Evolutionary conservation across 1,139 yeast genomes (phyloP).

Genomic region (Geotrichum siamense): DNA sequence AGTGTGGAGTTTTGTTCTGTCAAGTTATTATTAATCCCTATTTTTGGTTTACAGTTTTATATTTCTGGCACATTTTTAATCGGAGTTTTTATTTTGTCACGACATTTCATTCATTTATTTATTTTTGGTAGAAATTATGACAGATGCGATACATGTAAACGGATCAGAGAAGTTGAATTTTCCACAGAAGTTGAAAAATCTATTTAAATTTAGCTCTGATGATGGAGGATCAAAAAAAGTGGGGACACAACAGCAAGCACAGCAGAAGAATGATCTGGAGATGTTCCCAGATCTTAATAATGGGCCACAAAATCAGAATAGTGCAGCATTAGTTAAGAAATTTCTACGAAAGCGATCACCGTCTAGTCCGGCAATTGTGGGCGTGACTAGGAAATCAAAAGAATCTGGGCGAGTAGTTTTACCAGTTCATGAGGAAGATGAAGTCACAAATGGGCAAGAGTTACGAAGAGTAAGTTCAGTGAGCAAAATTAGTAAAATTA

Average conservation of each 20-base stretch:
- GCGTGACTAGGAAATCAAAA: slow-evolving; percentile 65
- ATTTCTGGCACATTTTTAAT: too few relatives aligned
- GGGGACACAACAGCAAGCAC: too few relatives aligned
- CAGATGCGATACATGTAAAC: slow-evolving; percentile 1
- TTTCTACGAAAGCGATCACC: slow-evolving; percentile 39
- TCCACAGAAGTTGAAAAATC: slow-evolving; percentile 29
- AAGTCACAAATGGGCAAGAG: slow-evolving; percentile 36
- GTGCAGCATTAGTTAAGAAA: slow-evolving; percentile 18
- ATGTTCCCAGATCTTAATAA: slow-evolving; percentile 10
- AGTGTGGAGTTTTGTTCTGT: too few relatives aligned
- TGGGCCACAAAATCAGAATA: not conserved
- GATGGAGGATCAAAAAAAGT: too few relatives aligned
- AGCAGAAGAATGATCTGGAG: slow-evolving; percentile 5
- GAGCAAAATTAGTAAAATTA: slow-evolving; percentile 56
- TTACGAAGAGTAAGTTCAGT: slow-evolving; percentile 37
- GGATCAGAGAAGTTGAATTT: slow-evolving; percentile 18
- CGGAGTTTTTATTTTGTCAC: too few relatives aligned
- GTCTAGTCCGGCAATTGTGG: slow-evolving; percentile 29
- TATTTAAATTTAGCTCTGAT: slow-evolving; percentile 26
- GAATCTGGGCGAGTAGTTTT: not conserved
- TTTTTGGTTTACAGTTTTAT: too few relatives aligned
- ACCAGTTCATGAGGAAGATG: slow-evolving; percentile 41
- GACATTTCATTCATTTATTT: too few relatives aligned
- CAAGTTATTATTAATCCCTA: too few relatives aligned
- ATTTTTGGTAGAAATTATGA: not conserved